Evolutionary conservation across 2,329 filamentous ascomycete genomes (phyloP).

Genomic region (Trichophyton mentagrophytes): DNA sequence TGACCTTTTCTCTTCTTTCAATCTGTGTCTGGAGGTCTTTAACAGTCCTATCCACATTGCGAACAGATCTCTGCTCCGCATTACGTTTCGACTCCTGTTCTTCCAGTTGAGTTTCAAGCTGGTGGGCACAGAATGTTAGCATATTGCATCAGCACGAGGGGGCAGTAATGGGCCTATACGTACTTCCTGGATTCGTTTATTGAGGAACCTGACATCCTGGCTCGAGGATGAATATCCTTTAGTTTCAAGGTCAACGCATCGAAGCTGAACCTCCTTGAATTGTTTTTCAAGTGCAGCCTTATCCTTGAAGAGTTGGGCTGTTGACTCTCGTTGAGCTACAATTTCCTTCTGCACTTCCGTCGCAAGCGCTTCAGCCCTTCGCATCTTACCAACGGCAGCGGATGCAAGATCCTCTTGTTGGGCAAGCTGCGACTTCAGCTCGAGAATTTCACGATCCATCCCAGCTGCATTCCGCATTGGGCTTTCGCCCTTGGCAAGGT

Average conservation of each 20-base stretch:
- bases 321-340: constrained; percentile 67
- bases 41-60: constrained; percentile 85
- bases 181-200: constrained; percentile 91
- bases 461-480: constrained; percentile 81
- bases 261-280: constrained; percentile 78
- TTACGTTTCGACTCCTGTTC: constrained; percentile 65
- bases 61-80: constrained; percentile 72
- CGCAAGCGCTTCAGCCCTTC: constrained; percentile 73
- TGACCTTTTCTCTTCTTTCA: constrained; percentile 83
- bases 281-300: constrained; percentile 82
- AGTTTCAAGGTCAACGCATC: constrained; percentile 84
- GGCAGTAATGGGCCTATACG: constrained; percentile 18
- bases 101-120: constrained; percentile 84
- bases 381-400: constrained; percentile 94
- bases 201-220: constrained; percentile 87
- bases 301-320: constrained; percentile 70
- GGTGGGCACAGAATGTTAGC: constrained; percentile 9
- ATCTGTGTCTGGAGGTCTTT: constrained; percentile 88
- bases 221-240: constrained; percentile 92
- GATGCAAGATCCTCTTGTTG: constrained; percentile 87
- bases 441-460: constrained; percentile 77
- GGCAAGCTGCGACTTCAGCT: constrained; percentile 75
- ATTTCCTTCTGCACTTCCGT: constrained; percentile 91
- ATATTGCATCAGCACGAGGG: constrained; percentile 9
- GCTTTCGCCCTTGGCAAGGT: constrained; percentile 71